Conservation (phyloP, 805 yeast genomes). For the Candida germanica region DNA sequence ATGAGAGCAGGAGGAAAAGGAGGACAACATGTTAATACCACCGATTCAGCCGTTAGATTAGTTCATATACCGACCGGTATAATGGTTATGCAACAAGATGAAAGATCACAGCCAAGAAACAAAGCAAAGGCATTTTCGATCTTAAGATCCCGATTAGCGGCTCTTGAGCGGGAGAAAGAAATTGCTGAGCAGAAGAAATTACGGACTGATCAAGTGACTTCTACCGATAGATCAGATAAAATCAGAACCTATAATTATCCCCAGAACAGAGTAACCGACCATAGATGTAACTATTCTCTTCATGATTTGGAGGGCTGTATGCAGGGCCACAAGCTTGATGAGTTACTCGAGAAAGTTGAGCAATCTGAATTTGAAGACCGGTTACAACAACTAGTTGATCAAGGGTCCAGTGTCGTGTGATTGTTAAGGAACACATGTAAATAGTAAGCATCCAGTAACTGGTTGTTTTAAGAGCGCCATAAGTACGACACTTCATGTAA, state of each 20-base stretch:
- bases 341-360: conserved; percentile 35
- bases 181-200: conserved; percentile 62
- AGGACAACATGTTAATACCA: conserved; percentile 96
- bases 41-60: conserved; percentile 93
- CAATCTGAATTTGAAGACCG: conserved; percentile 37
- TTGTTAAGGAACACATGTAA: too few relatives aligned
- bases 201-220: conserved; percentile 78
- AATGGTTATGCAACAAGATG: conserved; percentile 88
- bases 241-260: conserved; percentile 91
- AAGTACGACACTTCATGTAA: too few relatives aligned
- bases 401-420: not conserved
- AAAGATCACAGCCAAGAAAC: conserved; percentile 89
- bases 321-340: conserved; percentile 34
- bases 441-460: too few relatives aligned
- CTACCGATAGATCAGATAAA: conserved; percentile 90
- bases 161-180: conserved; percentile 63
- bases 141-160: conserved; percentile 80
- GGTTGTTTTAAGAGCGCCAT: too few relatives aligned
- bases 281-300: conserved; percentile 77
- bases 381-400: conserved; percentile 12
- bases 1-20: conserved; percentile 98
- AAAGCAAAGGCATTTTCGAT: conserved; percentile 89
- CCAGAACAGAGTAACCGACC: conserved; percentile 92
- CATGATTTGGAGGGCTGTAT: conserved; percentile 59
- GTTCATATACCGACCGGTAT: conserved; percentile 92